Evolutionary conservation across 192 early-diverging fungal species (phyloP).

Genomic region (Backusella tarrabulga): DNA sequence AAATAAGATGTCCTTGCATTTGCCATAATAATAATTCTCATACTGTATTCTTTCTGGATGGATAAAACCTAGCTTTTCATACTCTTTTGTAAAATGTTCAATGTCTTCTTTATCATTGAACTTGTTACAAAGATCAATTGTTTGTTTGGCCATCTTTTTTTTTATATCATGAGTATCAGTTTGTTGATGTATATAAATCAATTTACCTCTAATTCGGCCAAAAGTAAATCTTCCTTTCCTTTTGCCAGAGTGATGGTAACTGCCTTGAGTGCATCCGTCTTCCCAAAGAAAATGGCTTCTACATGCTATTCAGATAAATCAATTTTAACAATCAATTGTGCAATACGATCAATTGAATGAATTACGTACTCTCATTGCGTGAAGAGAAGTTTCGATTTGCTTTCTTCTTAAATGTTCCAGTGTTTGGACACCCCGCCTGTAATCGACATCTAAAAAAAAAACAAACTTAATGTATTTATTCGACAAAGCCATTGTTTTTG

Average conservation of each 20-base stretch:
- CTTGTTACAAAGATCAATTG: constrained; percentile 11
- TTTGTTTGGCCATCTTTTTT: not conserved
- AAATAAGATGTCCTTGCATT: constrained; percentile 33
- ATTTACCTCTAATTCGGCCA: constrained; percentile 9
- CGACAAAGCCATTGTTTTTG: not conserved
- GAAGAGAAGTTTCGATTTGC: constrained; percentile 17
- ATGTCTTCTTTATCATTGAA: constrained; percentile 15
- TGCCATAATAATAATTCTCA: constrained; percentile 8
- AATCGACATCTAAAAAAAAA: constrained; percentile 15
- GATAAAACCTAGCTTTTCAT: constrained; percentile 15
- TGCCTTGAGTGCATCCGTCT: constrained; percentile 8
- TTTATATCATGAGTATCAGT: not conserved
- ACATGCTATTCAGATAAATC: constrained; percentile 9
- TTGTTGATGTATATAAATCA: not conserved
- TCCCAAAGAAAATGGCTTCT: constrained; percentile 11
- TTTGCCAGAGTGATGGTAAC: not conserved
- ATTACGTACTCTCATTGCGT: constrained; percentile 17
- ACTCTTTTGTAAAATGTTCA: constrained; percentile 22
- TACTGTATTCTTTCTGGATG: constrained; percentile 5
- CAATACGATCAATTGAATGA: not conserved
- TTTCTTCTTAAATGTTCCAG: constrained; percentile 22
- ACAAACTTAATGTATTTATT: not conserved
- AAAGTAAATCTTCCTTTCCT: not conserved
- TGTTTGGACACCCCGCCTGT: constrained; percentile 19
- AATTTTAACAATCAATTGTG: not conserved